A percentile compares a stretch with the other conserved stretches of the same genome.
Evolutionary conservation across 1,284 basidiomycete species (phyloP).

Genomic region (Afroboletus lepidellus): DNA sequence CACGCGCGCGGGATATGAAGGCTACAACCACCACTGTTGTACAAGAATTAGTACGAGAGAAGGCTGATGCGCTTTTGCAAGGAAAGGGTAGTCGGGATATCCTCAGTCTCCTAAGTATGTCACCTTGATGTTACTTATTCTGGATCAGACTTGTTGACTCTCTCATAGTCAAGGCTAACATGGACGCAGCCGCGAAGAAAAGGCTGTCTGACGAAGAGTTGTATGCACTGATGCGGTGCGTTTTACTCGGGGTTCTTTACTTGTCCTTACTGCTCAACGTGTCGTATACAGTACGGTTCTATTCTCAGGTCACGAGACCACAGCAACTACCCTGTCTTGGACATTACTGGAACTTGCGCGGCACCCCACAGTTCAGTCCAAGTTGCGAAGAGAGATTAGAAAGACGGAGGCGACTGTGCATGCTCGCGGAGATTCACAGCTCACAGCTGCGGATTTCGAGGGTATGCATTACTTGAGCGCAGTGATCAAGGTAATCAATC

Average conservation of each 20-base stretch:
- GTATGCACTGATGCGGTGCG: not conserved
- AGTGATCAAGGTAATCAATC: conserved; percentile 46
- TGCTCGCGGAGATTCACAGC: conserved; percentile 39
- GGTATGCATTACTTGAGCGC: conserved; percentile 51
- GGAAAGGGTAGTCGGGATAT: conserved; percentile 38
- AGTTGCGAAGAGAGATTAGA: conserved; percentile 42
- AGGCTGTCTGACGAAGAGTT: conserved; percentile 44
- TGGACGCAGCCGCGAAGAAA: conserved; percentile 41
- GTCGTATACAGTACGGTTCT: conserved; percentile 32
- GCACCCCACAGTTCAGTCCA: conserved; percentile 37
- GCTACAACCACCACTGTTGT: conserved; percentile 28
- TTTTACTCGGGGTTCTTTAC: not conserved
- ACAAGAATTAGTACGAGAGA: conserved; percentile 41
- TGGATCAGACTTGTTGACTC: not conserved
- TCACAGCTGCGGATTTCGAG: conserved; percentile 46
- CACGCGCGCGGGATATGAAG: conserved; percentile 34
- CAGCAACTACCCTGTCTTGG: conserved; percentile 43
- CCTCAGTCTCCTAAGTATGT: conserved; percentile 42
- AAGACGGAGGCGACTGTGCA: conserved; percentile 34
- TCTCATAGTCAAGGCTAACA: conserved; percentile 51
- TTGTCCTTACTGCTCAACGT: not conserved
- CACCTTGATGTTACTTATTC: not conserved
- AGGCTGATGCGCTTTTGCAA: conserved; percentile 35
- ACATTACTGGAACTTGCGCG: conserved; percentile 39
- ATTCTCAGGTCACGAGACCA: conserved; percentile 29